Evolutionary conservation across 495 filamentous ascomycete species (phyloP).

Genomic region (Penicillium dipodomyicola): DNA sequence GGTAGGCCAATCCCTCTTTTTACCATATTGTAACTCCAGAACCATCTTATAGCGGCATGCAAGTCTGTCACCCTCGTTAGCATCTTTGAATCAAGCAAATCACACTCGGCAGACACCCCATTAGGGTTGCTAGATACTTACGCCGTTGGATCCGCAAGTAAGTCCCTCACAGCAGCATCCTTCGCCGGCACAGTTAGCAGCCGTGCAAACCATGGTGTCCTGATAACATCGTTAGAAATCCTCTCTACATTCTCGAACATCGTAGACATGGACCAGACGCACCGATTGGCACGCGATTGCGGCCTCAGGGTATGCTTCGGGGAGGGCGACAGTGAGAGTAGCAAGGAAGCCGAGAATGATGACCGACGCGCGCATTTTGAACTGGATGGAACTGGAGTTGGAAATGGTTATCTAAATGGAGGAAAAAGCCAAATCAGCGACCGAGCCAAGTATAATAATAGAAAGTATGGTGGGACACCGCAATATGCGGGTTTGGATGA

Average conservation of each 20-base stretch:
- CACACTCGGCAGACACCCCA: background rate
- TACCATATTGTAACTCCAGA: background rate
- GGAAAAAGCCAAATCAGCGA: background rate
- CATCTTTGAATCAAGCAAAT: background rate
- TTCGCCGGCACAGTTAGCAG: slow-evolving; percentile 2
- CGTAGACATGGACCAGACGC: background rate
- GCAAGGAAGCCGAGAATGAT: slow-evolving; percentile 21
- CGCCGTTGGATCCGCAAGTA: slow-evolving; percentile 6
- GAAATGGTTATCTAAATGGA: slow-evolving; percentile 2
- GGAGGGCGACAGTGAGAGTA: slow-evolving; percentile 18
- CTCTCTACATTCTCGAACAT: background rate
- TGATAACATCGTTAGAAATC: background rate
- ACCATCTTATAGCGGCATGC: background rate
- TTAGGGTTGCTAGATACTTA: background rate
- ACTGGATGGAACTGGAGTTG: background rate
- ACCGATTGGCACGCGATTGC: slow-evolving; percentile 4
- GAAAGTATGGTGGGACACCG: background rate
- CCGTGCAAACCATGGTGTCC: slow-evolving; percentile 6
- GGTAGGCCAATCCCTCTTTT: background rate
- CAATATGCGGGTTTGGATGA: background rate
- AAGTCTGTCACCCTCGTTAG: slow-evolving; percentile 1
- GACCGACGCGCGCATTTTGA: slow-evolving; percentile 23
- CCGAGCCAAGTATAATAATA: background rate
- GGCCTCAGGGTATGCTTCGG: slow-evolving; percentile 14
- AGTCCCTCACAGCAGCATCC: slow-evolving; percentile 13